These are phyloP conservation scores for Elongisporangium prolatum DNA, from an alignment of 352 stramenopile genomes.

Conservation along the genomic window DNA sequence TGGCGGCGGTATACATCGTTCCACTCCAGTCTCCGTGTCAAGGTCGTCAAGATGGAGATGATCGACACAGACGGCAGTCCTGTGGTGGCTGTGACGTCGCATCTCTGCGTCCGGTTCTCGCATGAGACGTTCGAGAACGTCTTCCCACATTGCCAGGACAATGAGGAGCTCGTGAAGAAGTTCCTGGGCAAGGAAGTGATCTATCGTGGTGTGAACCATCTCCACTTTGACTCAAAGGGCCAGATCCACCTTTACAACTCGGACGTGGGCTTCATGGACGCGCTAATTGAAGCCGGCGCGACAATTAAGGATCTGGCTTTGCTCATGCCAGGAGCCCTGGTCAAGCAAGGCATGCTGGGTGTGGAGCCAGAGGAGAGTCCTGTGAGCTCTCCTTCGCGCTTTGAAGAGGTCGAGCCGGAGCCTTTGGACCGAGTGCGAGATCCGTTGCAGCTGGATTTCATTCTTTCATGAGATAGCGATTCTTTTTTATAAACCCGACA, in stretches of 20 bases:
- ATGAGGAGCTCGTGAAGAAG: slow-evolving; percentile 36
- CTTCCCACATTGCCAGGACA: slow-evolving; percentile 52
- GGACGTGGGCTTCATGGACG: slow-evolving; percentile 53
- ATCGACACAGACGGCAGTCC: slow-evolving; percentile 32
- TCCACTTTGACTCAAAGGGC: slow-evolving; percentile 39
- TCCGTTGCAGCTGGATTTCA: background rate
- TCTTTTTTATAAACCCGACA: too few species aligned
- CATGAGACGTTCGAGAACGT: slow-evolving; percentile 42
- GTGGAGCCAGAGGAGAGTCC: slow-evolving; percentile 12
- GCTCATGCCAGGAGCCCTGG: slow-evolving; percentile 45
- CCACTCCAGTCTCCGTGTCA: slow-evolving; percentile 22
- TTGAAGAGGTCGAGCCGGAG: background rate
- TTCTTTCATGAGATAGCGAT: background rate
- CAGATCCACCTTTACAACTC: slow-evolving; percentile 52
- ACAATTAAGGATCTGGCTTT: slow-evolving; percentile 35
- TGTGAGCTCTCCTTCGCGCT: background rate
- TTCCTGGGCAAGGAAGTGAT: slow-evolving; percentile 43
- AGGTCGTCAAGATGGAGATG: slow-evolving; percentile 37
- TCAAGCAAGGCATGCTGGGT: slow-evolving; percentile 38
- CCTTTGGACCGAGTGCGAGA: background rate
- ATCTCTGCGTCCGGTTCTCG: slow-evolving; percentile 49
- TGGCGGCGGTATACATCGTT: slow-evolving; percentile 42
- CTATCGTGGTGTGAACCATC: slow-evolving; percentile 45
- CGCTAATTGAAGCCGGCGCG: slow-evolving; percentile 30
- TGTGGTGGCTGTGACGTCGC: slow-evolving; percentile 33